Evolutionary conservation across 805 yeast genomes (phyloP), one percentile per base, ranked within the genome.

Genomic region (Schizosaccharomyces pombe): DNA sequence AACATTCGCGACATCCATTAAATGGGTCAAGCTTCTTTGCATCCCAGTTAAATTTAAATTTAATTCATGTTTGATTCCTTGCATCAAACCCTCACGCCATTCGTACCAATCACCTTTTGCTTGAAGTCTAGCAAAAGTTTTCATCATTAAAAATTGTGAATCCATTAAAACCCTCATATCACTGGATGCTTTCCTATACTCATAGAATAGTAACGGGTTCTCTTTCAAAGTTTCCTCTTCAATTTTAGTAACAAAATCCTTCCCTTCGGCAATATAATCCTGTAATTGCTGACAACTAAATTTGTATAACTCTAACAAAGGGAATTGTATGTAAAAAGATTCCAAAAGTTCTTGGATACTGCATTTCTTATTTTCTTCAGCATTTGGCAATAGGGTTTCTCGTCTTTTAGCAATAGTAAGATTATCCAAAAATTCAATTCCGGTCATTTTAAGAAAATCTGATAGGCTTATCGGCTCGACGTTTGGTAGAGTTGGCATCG

Each of bases 51-150:
- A 52, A 5, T 58, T 65, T n/a, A 59, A 62, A 32, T 72, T 60
- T 8, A 43, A 30, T 43, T 43, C 49, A 19, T 26, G 49, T 24
- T 43, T 26, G 14, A 78, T 65, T 43, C 75, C 77, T 26, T 68
- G 66, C 4, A 74, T 61, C 52, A 78, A 70, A 57, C 75, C 75
- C 11, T 68, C 62, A 57, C 83, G 66, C 85, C 85, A 79, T 53
- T 72, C 73, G 58, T 75, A 75, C 83, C 84, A 79, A 0, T 73
- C 73, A 39, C 70, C 71, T 56, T 68, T 70, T 0, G 83, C 76
- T 60, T 75, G 75, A 31, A 71, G 67, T 31, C 77, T 68, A 0
- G 82, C 70, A 56, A 65, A 73, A 31, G 70, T 73, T 60, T 76
- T 76, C 47, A 78, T 65, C 11, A 72, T 56, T 56, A 70, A 72